Percentiles rank a stretch among this genome's conserved stretches.
Evolutionary conservation across 768 basidiomycete species (phyloP).

Genomic region (Coprinellus aureogranulatus): DNA sequence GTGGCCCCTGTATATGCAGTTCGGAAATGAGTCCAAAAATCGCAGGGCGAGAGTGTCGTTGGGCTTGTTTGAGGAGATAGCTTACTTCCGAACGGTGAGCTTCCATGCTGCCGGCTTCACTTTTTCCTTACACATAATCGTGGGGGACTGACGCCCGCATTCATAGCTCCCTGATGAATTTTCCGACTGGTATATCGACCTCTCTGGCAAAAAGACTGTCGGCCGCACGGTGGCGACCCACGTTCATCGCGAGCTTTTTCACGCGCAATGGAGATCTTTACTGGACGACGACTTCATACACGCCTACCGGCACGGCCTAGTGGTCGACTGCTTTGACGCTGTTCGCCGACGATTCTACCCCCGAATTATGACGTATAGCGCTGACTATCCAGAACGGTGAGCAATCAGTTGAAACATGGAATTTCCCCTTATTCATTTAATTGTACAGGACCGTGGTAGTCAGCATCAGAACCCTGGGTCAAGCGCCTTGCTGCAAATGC

Average conservation of each 20-base stretch:
- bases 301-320: slow-evolving; percentile 1
- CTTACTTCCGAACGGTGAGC: slow-evolving; percentile 12
- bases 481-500: slow-evolving; percentile 17
- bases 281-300: slow-evolving; percentile 4
- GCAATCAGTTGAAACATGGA: slow-evolving; percentile 21
- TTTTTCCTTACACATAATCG: background rate
- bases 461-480: slow-evolving; percentile 7
- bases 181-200: slow-evolving; percentile 11
- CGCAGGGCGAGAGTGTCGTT: background rate
- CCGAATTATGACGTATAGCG: slow-evolving; percentile 8
- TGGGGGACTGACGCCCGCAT: background rate
- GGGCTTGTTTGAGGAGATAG: background rate
- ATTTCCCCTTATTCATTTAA: too few relatives aligned
- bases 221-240: background rate
- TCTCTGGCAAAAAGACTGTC: background rate
- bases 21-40: background rate
- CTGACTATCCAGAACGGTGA: slow-evolving; percentile 10
- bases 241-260: slow-evolving; percentile 21
- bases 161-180: slow-evolving; percentile 16
- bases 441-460: too few relatives aligned
- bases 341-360: slow-evolving; percentile 2
- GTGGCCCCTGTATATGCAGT: background rate
- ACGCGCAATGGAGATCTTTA: slow-evolving; percentile 24
- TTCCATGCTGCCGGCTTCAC: slow-evolving; percentile 73
- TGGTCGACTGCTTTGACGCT: slow-evolving; percentile 5